Conservation (phyloP, 805 yeast genomes). For the Cyberlindnera xishuangbannaensis region DNA sequence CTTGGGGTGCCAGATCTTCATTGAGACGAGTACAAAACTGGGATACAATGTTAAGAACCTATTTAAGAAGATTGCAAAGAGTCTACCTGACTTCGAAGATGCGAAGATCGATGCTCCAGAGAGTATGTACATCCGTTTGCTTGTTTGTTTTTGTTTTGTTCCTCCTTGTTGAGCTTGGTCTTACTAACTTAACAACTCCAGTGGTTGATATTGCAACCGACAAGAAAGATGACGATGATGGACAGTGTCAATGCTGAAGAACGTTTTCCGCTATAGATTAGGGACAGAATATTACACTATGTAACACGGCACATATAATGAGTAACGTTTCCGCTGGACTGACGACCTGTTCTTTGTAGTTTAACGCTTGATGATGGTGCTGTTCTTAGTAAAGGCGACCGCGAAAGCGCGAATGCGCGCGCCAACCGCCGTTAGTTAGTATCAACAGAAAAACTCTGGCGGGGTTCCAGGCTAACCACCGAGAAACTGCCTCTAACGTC, state of each 20-base stretch:
- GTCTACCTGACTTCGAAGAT: constrained; percentile 75
- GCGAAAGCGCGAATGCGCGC: background rate
- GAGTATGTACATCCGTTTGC: constrained; percentile 16
- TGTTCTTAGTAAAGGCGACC: background rate
- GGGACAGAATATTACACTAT: background rate
- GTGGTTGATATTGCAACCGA: constrained; percentile 24
- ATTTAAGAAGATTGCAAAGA: constrained; percentile 86
- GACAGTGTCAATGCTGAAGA: constrained; percentile 23
- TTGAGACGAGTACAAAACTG: constrained; percentile 92
- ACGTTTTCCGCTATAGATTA: too few relatives aligned
- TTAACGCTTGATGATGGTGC: too few relatives aligned
- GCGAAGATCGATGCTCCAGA: constrained; percentile 21
- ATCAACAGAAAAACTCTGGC: background rate
- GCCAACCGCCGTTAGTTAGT: background rate
- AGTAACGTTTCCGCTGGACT: background rate
- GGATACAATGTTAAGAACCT: constrained; percentile 89
- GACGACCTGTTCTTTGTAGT: too few relatives aligned
- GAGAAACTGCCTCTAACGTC: background rate
- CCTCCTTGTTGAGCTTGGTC: too few relatives aligned
- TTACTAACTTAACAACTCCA: constrained; percentile 15
- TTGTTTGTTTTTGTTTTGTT: too few relatives aligned
- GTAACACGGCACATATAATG: background rate
- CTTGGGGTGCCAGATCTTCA: constrained; percentile 70
- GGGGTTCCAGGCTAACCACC: background rate
- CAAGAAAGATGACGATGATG: constrained; percentile 16